These are phyloP conservation scores for Breynia disticha DNA, from an alignment of 441 rosid genomes.

Conservation along the genomic window DNA sequence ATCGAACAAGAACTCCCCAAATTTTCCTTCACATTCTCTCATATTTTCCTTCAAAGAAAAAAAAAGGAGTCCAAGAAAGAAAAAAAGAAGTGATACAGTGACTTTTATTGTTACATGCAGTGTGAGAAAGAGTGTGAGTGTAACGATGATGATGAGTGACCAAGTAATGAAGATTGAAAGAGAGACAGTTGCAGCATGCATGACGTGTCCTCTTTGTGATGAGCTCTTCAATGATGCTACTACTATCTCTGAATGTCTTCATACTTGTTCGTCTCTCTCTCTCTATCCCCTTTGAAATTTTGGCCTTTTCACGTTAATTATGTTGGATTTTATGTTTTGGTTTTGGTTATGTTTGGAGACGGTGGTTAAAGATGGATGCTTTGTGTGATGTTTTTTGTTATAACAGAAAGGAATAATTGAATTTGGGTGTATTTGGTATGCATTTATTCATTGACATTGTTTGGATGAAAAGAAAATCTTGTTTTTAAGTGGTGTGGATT, in stretches of 20 bases:
- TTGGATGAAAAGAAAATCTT: too few species aligned
- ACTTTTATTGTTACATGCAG: background rate
- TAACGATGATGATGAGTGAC: constrained; percentile 16
- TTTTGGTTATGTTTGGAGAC: constrained; percentile 2
- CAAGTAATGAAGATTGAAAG: constrained; percentile 34
- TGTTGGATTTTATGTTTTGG: background rate
- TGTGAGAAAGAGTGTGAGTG: background rate
- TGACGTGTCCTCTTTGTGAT: constrained; percentile 57
- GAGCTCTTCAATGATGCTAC: constrained; percentile 52
- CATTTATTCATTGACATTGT: too few species aligned
- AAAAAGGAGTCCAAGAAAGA: background rate
- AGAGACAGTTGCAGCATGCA: constrained; percentile 42
- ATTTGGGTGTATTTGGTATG: too few species aligned
- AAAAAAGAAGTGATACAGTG: background rate
- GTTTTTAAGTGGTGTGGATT: too few species aligned
- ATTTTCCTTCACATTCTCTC: background rate
- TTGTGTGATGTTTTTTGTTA: too few species aligned
- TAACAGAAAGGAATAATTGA: too few species aligned
- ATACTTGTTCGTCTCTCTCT: constrained; percentile 38
- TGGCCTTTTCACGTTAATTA: background rate
- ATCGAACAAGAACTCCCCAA: too few species aligned
- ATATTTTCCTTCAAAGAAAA: background rate
- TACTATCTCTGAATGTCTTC: constrained; percentile 63
- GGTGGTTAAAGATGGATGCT: too few species aligned
- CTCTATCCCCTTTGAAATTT: background rate